These are phyloP conservation scores for Zoysia pacifica DNA, from an alignment of 176 grass and related monocot genomes.

Conservation along the genomic window DNA sequence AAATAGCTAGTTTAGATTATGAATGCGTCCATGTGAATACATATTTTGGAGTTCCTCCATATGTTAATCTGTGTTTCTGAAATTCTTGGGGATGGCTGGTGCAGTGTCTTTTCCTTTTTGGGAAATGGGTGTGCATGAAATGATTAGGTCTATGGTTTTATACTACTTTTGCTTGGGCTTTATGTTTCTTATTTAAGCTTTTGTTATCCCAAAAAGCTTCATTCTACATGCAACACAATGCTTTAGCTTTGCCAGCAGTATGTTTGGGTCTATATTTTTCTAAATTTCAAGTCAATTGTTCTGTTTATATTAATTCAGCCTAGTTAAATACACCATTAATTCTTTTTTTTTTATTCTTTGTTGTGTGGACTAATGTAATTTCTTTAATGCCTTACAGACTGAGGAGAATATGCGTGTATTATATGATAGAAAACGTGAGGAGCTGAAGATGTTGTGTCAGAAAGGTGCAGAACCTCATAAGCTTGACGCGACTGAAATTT, in stretches of 20 bases:
- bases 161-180: background rate
- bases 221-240: background rate
- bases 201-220: background rate
- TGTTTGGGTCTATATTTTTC: constrained; percentile 3
- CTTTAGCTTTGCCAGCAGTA: constrained; percentile 23
- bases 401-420: constrained; percentile 79
- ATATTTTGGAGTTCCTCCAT: background rate
- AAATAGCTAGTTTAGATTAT: background rate
- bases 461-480: constrained; percentile 86
- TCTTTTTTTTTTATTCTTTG: background rate
- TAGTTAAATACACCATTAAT: background rate
- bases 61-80: constrained; percentile 11
- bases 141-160: constrained; percentile 16
- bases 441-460: constrained; percentile 67
- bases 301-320: background rate
- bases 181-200: constrained; percentile 27
- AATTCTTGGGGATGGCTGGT: background rate
- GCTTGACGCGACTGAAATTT: constrained; percentile 60
- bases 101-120: background rate
- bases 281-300: background rate
- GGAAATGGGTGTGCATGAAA: constrained; percentile 16
- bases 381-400: constrained; percentile 47
- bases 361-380: background rate
- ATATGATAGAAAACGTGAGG: constrained; percentile 70
- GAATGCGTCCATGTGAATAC: background rate